Evolutionary conservation across 495 filamentous ascomycete species (phyloP).

Genomic region (Penicillium arizonense): DNA sequence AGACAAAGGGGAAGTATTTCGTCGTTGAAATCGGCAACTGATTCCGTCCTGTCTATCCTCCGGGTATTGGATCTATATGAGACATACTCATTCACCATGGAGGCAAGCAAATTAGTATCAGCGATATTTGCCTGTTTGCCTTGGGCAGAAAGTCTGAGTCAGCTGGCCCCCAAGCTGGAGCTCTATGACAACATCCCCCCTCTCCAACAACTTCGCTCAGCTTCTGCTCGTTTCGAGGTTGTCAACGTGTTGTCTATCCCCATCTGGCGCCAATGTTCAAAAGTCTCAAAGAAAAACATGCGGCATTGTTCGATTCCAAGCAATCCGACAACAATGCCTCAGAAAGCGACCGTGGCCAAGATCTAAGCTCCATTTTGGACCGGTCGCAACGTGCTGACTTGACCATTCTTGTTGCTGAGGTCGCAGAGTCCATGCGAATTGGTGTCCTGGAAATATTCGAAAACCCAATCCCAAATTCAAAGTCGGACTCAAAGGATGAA

Average conservation of each 20-base stretch:
- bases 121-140: not conserved
- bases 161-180: not conserved
- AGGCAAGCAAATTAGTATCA: not conserved
- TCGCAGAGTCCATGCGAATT: slow-evolving; percentile 45
- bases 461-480: slow-evolving; percentile 17
- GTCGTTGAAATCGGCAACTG: slow-evolving; percentile 64
- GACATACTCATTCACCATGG: not conserved
- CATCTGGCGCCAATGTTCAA: slow-evolving; percentile 32
- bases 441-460: slow-evolving; percentile 41
- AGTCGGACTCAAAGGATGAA: slow-evolving; percentile 1
- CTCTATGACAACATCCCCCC: slow-evolving; percentile 7
- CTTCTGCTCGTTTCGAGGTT: not conserved
- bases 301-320: slow-evolving; percentile 31
- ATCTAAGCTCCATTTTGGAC: slow-evolving; percentile 50
- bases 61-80: not conserved
- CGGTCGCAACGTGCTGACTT: slow-evolving; percentile 49
- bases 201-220: not conserved
- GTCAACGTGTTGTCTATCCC: not conserved
- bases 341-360: slow-evolving; percentile 35
- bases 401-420: slow-evolving; percentile 44
- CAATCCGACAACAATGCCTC: slow-evolving; percentile 15
- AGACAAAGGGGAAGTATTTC: slow-evolving; percentile 72
- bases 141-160: not conserved
- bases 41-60: not conserved
- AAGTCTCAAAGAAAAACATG: slow-evolving; percentile 41